Evolutionary conservation across 805 yeast species (phyloP), one percentile per base, ranked within the genome.

Genomic region (Trichomonascus vanleenenianus): DNA sequence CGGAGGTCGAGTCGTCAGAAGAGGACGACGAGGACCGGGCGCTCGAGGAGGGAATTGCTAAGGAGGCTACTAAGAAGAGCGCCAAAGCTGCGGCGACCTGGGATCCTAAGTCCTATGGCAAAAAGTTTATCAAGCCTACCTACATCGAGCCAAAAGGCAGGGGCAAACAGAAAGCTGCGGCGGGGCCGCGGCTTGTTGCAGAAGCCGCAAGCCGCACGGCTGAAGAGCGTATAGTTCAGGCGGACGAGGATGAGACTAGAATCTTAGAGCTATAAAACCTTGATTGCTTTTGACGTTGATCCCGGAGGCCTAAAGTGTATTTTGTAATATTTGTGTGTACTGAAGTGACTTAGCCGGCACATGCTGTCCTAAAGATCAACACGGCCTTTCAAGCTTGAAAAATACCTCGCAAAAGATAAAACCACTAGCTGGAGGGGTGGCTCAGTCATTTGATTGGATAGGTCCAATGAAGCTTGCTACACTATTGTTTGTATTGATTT

Each of bases 101-200:
- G 57, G 46, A 44, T 22, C 39, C 56, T 7, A 25, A 47, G 19
- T 19, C 40, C 1, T 52, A 52, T 39, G 55, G 50, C 30, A 52
- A 54, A 31, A 39, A 43, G 31, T 52, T 50, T 36, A 39, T 47
- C 39, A 51, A 46, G 25, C 55, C 56, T 14, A 42, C 42, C 11
- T 50, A 48, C 19, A 32, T 30, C 16, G 27, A 30, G 19, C 5
- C 30, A 2, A 19, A 41, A 2, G 38, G 34, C 15, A 38, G 30
- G 27, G 27, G 25, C 14, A 41, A 37, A 41, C 30, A 27, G 32
- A 38, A 39, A n/a, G 27, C 8, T 39, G n/a, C 41, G 8, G 6
- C 39, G 12, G 44, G 12, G 46, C 27, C 14, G 7, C 27, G 25
- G 18, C 39, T 11, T 4, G 16, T 6, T 31, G 12, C 6, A 3